Evolutionary conservation across 352 stramenopile species (phyloP), one percentile per base, ranked within the genome.

Genomic region (Pythium angustatum): DNA sequence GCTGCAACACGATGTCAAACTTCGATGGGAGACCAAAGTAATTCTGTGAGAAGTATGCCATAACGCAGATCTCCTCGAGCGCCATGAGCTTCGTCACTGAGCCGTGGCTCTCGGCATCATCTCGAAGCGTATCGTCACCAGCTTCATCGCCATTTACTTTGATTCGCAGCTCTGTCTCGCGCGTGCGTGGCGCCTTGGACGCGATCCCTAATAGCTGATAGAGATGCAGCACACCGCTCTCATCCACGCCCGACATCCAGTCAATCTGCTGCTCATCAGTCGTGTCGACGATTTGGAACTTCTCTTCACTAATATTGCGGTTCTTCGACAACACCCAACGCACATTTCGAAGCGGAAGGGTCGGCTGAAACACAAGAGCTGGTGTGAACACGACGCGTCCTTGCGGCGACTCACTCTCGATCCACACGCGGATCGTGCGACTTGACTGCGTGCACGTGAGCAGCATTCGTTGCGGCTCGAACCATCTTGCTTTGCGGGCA

Each of bases 281-380:
- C 14, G 81, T 69, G 34, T 79, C 76, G 14, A 72, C 58, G 41
- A 76, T 72, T 21, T 77, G 68, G 54, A 91, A 92, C 48, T 82
- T 85, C 52, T 94, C 85, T 57, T 92, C 81, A 58, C 80, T 90
- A 49, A 91, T 85, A 55, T 91, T 92, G 10, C 79, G 75, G 65
- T 88, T 91, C 66, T 91, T 91, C 17, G 83, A 90, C 43, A 92
- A 65, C 26, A 94, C 81, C 85, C 83, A 94, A 14, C 83, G 81
- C 38, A 90, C 79, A 48, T 91, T 91, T 21, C 77, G 66, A 24
- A 92, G 83, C 10, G 73, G 71, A 3, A 78, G 66, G 12, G 73
- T 70, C 17, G 81, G 79, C 45, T 88, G 72, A 56, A 91, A 88
- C 28, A 77, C 57, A 9, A 92, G 47, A 24, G 79, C 76, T 0